Evolutionary conservation across 2,329 filamentous ascomycete species (phyloP).

Genomic region (Delphinella strobiligena): DNA sequence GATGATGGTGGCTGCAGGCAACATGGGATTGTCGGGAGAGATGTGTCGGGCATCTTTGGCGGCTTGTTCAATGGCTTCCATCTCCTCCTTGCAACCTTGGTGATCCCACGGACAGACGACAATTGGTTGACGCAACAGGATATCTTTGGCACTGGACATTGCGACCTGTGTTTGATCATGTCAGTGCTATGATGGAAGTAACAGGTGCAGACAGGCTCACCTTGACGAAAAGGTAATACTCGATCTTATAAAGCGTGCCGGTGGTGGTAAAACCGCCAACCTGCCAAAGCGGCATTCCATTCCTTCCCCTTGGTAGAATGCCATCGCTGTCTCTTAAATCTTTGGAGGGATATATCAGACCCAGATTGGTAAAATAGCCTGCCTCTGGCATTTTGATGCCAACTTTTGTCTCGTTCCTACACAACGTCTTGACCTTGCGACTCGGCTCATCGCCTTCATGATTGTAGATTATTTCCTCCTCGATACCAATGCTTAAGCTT

Average conservation of each 20-base stretch:
- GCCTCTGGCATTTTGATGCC: slow-evolving; percentile 78
- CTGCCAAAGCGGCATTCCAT: slow-evolving; percentile 79
- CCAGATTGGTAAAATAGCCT: slow-evolving; percentile 86
- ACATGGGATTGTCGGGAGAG: slow-evolving; percentile 79
- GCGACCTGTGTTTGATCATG: slow-evolving; percentile 55
- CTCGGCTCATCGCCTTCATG: slow-evolving; percentile 92
- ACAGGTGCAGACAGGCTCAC: slow-evolving; percentile 39
- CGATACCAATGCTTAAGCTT: slow-evolving; percentile 85
- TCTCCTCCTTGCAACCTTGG: slow-evolving; percentile 92
- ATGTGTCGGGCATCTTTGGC: slow-evolving; percentile 85
- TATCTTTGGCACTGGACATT: slow-evolving; percentile 77
- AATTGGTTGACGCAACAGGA: slow-evolving; percentile 79
- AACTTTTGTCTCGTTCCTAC: slow-evolving; percentile 70
- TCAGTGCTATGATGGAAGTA: slow-evolving; percentile 8
- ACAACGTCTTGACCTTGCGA: slow-evolving; percentile 76
- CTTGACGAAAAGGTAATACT: slow-evolving; percentile 92
- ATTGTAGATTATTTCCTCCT: slow-evolving; percentile 98
- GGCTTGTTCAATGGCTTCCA: slow-evolving; percentile 94
- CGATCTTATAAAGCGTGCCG: slow-evolving; percentile 92
- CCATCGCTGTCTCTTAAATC: slow-evolving; percentile 80
- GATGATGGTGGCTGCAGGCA: slow-evolving; percentile 77
- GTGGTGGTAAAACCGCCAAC: slow-evolving; percentile 88
- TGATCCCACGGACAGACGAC: slow-evolving; percentile 94
- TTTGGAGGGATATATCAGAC: slow-evolving; percentile 79
- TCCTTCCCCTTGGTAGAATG: slow-evolving; percentile 70